These are phyloP conservation scores for Elsinoe batatas DNA, from an alignment of 2,329 filamentous ascomycete species.

Conservation along the genomic window DNA sequence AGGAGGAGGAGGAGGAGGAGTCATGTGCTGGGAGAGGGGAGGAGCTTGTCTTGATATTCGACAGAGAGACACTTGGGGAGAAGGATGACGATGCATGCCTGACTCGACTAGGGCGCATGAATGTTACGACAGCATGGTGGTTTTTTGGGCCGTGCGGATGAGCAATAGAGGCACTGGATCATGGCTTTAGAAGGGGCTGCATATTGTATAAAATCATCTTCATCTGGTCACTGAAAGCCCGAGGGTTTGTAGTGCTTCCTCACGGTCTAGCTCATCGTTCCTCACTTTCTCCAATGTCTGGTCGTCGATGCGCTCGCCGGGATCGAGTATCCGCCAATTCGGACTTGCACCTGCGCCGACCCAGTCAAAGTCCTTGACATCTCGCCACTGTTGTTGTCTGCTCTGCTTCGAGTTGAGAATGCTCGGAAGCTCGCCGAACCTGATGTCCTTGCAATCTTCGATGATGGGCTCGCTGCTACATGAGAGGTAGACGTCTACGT, in stretches of 20 bases:
- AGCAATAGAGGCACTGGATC: slow-evolving; percentile 3
- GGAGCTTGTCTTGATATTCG: neutral
- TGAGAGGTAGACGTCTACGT: slow-evolving; percentile 75
- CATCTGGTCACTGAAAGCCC: neutral
- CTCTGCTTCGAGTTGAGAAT: slow-evolving; percentile 20
- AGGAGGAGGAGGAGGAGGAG: neutral
- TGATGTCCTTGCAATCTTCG: slow-evolving; percentile 70
- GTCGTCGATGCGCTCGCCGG: slow-evolving; percentile 31
- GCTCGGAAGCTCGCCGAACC: slow-evolving; percentile 66
- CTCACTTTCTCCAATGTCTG: slow-evolving; percentile 14
- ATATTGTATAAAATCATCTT: slow-evolving; percentile 4
- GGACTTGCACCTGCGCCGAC: slow-evolving; percentile 76
- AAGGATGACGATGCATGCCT: neutral
- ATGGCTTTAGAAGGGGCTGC: neutral
- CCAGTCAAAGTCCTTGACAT: slow-evolving; percentile 98
- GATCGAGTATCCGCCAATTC: slow-evolving; percentile 68
- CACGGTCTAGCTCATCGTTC: neutral
- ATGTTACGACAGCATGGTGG: slow-evolving; percentile 10
- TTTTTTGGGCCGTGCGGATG: neutral
- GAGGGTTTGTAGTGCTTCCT: neutral
- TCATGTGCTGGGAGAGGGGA: neutral
- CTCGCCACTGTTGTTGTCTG: slow-evolving; percentile 63
- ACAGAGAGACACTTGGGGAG: neutral
- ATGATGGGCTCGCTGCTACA: slow-evolving; percentile 84
- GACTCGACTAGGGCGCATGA: neutral